A percentile compares a stretch with the other conserved stretches of the same genome.
Conservation (phyloP, 768 basidiomycete species). For the Mycena albidolilacea region DNA sequence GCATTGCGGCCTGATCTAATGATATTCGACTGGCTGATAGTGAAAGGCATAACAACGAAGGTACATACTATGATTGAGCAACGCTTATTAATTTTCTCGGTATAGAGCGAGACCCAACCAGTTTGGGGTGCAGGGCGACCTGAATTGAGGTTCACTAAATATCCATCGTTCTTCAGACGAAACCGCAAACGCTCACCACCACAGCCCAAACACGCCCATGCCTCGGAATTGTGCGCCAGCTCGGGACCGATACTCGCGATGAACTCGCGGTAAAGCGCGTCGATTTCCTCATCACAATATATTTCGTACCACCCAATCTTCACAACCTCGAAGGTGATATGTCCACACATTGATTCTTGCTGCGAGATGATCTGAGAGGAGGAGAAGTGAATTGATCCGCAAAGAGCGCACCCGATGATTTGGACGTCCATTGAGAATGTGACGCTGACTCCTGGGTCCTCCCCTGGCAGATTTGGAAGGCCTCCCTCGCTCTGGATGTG, state of each 20-base stretch:
- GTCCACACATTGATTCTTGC: background rate
- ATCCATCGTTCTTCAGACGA: background rate
- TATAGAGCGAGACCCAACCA: background rate
- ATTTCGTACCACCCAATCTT: conserved; percentile 13
- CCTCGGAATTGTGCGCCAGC: conserved; percentile 17
- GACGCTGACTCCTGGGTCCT: background rate
- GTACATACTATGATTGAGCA: background rate
- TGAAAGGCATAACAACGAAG: background rate
- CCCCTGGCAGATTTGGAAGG: background rate
- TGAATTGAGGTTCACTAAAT: background rate
- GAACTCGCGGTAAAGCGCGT: conserved; percentile 14
- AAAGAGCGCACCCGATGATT: background rate
- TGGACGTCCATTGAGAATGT: background rate
- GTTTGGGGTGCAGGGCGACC: conserved; percentile 9
- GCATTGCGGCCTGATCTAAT: conserved; percentile 12
- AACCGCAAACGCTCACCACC: background rate
- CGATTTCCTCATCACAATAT: background rate
- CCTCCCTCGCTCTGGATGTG: no score
- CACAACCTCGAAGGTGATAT: conserved; percentile 5
- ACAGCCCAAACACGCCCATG: conserved; percentile 10
- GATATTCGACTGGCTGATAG: no score
- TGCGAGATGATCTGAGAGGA: background rate
- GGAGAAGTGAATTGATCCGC: background rate
- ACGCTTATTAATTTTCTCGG: background rate
- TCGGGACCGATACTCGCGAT: conserved; percentile 19